phyloP scores from a whole-genome alignment of 2,329 filamentous ascomycete genomes.

The Aspergillus neoniger region DNA sequence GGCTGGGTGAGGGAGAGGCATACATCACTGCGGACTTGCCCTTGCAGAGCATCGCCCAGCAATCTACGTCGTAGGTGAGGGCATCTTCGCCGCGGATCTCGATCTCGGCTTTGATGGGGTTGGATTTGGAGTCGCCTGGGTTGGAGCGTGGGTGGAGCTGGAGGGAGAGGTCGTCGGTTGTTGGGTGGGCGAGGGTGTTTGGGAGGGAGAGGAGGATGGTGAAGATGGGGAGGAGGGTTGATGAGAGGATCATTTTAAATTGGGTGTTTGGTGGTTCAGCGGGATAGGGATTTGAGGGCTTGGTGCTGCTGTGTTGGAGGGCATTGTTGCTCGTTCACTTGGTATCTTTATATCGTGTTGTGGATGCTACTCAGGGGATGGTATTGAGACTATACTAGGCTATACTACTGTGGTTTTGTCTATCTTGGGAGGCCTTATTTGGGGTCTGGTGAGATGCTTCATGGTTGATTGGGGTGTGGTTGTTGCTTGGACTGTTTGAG shows the following conservation, averaged over 20 bases:
- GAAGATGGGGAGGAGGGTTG: background rate
- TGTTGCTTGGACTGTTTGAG: too few species aligned
- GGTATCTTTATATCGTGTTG: too few species aligned
- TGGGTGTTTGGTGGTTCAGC: background rate
- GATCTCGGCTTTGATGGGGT: background rate
- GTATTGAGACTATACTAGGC: too few species aligned
- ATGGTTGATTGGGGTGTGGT: too few species aligned
- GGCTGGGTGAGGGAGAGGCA: background rate
- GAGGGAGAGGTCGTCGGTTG: background rate
- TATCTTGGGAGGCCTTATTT: too few species aligned
- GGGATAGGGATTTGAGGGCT: background rate
- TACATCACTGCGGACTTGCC: background rate
- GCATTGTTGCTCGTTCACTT: background rate
- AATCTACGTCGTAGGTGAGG: background rate
- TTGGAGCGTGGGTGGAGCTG: background rate
- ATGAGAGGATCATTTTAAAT: background rate
- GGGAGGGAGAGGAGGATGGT: background rate
- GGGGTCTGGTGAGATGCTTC: too few species aligned
- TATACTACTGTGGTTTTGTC: too few species aligned
- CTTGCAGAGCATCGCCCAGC: background rate
- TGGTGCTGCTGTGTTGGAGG: background rate
- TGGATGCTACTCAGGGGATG: too few species aligned
- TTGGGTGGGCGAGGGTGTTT: background rate
- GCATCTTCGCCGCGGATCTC: background rate
- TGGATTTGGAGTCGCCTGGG: background rate